Evolutionary conservation across 129 eudicot species (phyloP), one percentile per base, ranked within the genome.

Genomic region (Scalesia atractyloides): DNA sequence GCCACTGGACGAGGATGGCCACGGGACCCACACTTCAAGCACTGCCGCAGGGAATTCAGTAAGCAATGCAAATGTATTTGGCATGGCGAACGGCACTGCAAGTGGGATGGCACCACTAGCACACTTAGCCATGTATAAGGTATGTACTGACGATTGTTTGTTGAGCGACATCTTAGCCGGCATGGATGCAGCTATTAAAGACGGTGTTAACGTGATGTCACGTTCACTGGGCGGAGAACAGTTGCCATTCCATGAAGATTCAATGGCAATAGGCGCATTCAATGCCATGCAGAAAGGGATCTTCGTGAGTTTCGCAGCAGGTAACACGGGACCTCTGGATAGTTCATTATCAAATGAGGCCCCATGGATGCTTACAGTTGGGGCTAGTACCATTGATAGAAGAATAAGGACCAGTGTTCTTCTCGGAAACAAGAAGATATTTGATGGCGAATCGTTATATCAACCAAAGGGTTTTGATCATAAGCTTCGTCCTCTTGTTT

Each of bases 311-410:
- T 82, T 83, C 67, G 57, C 93, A 4, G 93, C 87, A 0, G 89
- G 93, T 36, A 87, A 87, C 67, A 20, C 10, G 0, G 93, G 93
- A 9, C 89, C 93, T 2, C 2, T 0, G 0, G 64, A 69, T 50
- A 20, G 50, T 7, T 36, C 80, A 2, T 41, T 82, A n/a, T 53
- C 74, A 13, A 87, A 87, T n/a, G 93, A 67, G 26, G 85, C 87
- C 49, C 93, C 89, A 11, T 87, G 93, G 93, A 68, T 84, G 56
- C 84, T 87, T 20, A 87, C 93, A 10, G 93, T 84, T 10, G 93
- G 93, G 7, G 93, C 89, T 13, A 82, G 89, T 66, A 87, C 82
- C 13, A 67, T 77, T 7, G 89, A 87, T 36, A 76, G 93, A 19
- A 76, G 70, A 43, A 39, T 87, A 19, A 74, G 64, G 24, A 84